These are phyloP conservation scores for Fusarium penzigii DNA, from an alignment of 2,329 filamentous ascomycete genomes.

Conservation along the genomic window DNA sequence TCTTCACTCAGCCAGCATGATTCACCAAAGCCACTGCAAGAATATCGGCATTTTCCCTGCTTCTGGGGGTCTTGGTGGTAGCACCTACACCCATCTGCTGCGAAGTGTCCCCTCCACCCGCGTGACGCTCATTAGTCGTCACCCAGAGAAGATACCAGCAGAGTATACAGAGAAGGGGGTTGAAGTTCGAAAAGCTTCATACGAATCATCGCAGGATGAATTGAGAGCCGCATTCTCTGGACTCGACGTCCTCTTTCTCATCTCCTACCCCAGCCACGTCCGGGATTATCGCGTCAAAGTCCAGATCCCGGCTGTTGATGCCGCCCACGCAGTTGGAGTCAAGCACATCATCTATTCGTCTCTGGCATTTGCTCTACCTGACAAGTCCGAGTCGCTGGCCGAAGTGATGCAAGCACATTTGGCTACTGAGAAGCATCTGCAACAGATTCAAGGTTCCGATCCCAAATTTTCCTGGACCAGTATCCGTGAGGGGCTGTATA, in stretches of 20 bases:
- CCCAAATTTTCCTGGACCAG: slow-evolving; percentile 12
- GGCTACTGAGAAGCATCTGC: slow-evolving; percentile 13
- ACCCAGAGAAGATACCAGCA: slow-evolving; percentile 6
- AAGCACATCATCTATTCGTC: slow-evolving; percentile 22
- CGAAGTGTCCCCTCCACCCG: slow-evolving; percentile 3
- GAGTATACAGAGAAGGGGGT: slow-evolving; percentile 3
- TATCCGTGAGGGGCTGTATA: slow-evolving; percentile 18
- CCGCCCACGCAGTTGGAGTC: slow-evolving; percentile 7
- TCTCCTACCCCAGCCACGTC: slow-evolving; percentile 22
- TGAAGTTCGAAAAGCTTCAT: slow-evolving; percentile 10
- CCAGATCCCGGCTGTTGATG: slow-evolving; percentile 9
- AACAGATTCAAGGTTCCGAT: neutral
- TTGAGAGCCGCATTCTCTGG: slow-evolving; percentile 3
- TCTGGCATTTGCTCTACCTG: slow-evolving; percentile 3
- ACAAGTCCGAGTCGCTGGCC: neutral
- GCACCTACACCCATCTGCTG: slow-evolving; percentile 16
- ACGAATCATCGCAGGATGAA: slow-evolving; percentile 7
- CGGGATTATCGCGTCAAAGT: slow-evolving; percentile 13
- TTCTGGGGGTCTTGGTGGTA: slow-evolving; percentile 19
- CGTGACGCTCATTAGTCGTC: slow-evolving; percentile 17
- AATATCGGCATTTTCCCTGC: slow-evolving; percentile 22
- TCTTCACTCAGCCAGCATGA: neutral
- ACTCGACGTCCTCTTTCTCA: slow-evolving; percentile 10
- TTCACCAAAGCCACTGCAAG: neutral
- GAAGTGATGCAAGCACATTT: slow-evolving; percentile 21